phyloP scores from a whole-genome alignment of 495 filamentous ascomycete species.

The Talaromyces nanjingensis region DNA sequence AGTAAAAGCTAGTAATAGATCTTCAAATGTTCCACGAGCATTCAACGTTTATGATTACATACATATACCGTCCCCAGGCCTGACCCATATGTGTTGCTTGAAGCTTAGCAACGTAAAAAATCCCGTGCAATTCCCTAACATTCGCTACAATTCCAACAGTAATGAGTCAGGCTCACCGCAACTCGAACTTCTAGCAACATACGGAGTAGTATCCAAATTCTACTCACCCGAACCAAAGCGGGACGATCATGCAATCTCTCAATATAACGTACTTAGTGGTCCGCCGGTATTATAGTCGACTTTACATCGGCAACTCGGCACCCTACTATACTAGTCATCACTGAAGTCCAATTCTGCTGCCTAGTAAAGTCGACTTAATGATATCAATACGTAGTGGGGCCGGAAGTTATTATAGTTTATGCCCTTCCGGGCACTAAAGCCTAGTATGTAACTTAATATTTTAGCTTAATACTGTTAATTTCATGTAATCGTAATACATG shows the following conservation, averaged over 20 bases:
- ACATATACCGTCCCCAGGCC: background rate
- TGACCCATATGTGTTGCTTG: background rate
- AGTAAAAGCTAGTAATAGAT: background rate
- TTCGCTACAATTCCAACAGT: background rate
- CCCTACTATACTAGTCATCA: background rate
- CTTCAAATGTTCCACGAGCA: constrained; percentile 1
- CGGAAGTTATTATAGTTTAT: background rate
- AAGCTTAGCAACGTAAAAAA: background rate
- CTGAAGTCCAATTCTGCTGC: background rate
- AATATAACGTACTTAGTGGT: background rate
- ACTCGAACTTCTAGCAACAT: background rate
- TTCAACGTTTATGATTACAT: background rate
- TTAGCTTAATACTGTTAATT: background rate
- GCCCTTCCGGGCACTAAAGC: background rate
- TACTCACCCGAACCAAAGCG: background rate
- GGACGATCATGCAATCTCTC: background rate
- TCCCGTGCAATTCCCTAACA: background rate
- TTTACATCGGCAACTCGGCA: background rate
- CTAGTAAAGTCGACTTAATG: background rate
- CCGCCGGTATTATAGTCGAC: background rate
- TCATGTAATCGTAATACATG: background rate
- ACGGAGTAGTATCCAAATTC: background rate
- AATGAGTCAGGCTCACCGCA: background rate
- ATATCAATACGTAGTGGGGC: background rate
- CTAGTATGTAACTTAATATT: background rate